These are phyloP conservation scores for Mollisiaceae sp. DNA, from an alignment of 2,329 filamentous ascomycete species.

Conservation along the genomic window DNA sequence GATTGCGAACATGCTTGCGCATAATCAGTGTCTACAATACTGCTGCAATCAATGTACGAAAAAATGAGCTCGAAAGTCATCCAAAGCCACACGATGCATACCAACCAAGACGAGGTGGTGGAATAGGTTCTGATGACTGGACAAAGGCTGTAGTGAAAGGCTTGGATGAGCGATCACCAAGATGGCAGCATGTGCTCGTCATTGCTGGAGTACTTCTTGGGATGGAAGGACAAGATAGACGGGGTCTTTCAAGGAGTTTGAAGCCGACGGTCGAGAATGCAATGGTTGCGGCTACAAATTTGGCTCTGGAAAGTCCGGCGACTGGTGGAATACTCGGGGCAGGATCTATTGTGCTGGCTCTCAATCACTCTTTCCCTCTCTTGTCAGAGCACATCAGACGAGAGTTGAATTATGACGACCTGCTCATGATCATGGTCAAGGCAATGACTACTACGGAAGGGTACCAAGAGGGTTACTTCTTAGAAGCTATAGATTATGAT, in stretches of 20 bases:
- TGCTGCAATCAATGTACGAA: constrained; percentile 46
- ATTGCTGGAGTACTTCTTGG: constrained; percentile 66
- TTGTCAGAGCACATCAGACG: constrained; percentile 58
- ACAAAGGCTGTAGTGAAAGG: constrained; percentile 47
- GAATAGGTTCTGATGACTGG: constrained; percentile 53
- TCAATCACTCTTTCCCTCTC: constrained; percentile 68
- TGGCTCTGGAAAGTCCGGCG: constrained; percentile 59
- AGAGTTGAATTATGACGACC: constrained; percentile 60
- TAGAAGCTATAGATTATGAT: constrained; percentile 66
- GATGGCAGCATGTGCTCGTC: constrained; percentile 71
- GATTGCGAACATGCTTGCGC: constrained; percentile 55
- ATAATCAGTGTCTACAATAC: constrained; percentile 63
- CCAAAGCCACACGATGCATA: constrained; percentile 42
- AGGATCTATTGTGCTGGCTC: constrained; percentile 59
- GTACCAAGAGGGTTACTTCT: constrained; percentile 67
- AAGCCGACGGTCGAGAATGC: constrained; percentile 63
- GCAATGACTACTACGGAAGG: constrained; percentile 65
- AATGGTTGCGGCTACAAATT: constrained; percentile 64
- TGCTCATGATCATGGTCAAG: constrained; percentile 63
- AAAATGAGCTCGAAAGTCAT: constrained; percentile 42
- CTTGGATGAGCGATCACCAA: constrained; percentile 60
- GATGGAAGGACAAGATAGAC: constrained; percentile 60
- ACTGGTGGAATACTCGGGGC: constrained; percentile 55
- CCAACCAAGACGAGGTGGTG: constrained; percentile 49
- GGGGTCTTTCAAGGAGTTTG: constrained; percentile 58